These are phyloP conservation scores for Zea luxurians DNA, from an alignment of 176 grass and related monocot species.

Conservation along the genomic window DNA sequence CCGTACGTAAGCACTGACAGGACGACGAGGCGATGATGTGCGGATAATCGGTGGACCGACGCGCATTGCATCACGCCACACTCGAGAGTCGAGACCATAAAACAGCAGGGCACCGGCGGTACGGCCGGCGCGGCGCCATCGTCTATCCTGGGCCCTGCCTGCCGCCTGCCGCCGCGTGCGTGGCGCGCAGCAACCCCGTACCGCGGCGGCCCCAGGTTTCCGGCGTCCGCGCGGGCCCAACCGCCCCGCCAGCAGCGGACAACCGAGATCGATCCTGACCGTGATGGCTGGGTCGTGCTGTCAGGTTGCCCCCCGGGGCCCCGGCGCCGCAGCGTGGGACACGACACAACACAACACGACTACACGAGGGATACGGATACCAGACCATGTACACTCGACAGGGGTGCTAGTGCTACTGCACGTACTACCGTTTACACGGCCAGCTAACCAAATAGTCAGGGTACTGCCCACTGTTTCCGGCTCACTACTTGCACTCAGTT, in stretches of 20 bases:
- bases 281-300: neutral
- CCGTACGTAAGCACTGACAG: neutral
- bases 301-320: neutral
- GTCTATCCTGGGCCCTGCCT: neutral
- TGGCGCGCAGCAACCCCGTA: neutral
- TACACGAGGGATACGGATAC: too few relatives aligned
- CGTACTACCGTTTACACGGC: too few relatives aligned
- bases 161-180: neutral
- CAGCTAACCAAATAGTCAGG: too few relatives aligned
- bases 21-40: too few relatives aligned
- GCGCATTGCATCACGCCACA: neutral
- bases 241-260: neutral
- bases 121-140: neutral
- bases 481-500: too few relatives aligned
- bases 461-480: too few relatives aligned
- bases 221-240: constrained; percentile 3
- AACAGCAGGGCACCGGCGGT: too few relatives aligned
- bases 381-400: too few relatives aligned
- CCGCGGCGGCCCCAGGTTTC: neutral
- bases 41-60: too few relatives aligned
- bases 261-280: neutral
- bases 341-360: too few relatives aligned
- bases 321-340: neutral
- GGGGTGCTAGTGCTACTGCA: too few relatives aligned
- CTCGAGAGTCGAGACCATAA: too few relatives aligned